Base-by-base conservation (phyloP, 805 yeast genomes). In the Candida sanyiensis region DNA sequence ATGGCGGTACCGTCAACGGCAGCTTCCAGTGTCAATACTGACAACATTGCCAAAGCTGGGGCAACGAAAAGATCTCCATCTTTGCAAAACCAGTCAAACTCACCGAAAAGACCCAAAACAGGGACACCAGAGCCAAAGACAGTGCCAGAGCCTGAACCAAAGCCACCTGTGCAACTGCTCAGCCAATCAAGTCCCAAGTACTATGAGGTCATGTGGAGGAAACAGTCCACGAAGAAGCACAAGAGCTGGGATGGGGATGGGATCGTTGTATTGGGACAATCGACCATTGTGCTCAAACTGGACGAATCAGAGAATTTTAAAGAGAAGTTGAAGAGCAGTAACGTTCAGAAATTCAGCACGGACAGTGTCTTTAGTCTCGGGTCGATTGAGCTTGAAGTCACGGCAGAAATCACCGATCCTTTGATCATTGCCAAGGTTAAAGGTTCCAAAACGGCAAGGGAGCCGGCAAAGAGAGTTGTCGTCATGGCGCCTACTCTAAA, bases 181-280 rank as follows among this genome's bases (percentile, higher is more conserved):
- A 22, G 10, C 11, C 25, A 22, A 22, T 8, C 8, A 8, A 22
- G 25, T 22, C 25, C 25, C 8, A 31, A 22, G 13, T 47, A 49
- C 40, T 54, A 46, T 28, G 56, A 50, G 19, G 48, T 52, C 8
- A 54, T 53, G 5, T 55, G 59, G 59, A 65, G 98, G 24, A 87
- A 86, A 57, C 68, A 69, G 29, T 67, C 90, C 0, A 68, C 63
- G 23, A 86, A 83, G 61, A 87, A 90, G 66, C 78, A 88, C 58
- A 89, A 89, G 56, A 79, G 87, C 0, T 93, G 98, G 98, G 94
- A 86, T 39, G 95, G 95, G 3, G 97, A 93, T 62, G 97, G 96
- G 0, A 59, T 63, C 24, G 62, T 82, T 12, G 49, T 61, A 0
- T 54, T 69, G n/a, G 45, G 49, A 1, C 39, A 51, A 3, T 51